Evolutionary conservation across 139 green algal species (phyloP).

Genomic region (Trebouxia sp.): DNA sequence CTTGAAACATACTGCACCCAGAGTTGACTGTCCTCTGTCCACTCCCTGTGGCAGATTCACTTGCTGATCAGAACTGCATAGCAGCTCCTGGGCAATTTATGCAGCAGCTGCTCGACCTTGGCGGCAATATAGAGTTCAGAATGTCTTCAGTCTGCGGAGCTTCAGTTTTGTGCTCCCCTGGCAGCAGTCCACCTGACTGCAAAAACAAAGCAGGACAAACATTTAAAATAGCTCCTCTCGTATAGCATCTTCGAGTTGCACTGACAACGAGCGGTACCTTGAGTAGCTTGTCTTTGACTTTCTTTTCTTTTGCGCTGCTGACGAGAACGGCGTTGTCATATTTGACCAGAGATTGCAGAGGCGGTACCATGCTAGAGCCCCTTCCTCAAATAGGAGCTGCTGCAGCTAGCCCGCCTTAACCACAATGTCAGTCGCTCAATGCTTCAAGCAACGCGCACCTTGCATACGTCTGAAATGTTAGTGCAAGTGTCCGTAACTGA

Average conservation of each 20-base stretch:
- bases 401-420: too few relatives aligned
- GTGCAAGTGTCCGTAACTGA: too few relatives aligned
- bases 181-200: conserved; percentile 47
- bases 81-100: background rate
- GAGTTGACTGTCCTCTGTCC: conserved; percentile 83
- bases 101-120: conserved; percentile 48
- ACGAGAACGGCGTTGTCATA: conserved; percentile 81
- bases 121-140: conserved; percentile 85
- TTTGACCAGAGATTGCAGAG: conserved; percentile 67
- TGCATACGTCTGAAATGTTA: too few relatives aligned
- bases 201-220: background rate
- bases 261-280: too few relatives aligned
- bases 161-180: conserved; percentile 71
- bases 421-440: too few relatives aligned
- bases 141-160: conserved; percentile 86
- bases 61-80: too few relatives aligned
- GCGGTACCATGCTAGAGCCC: conserved; percentile 71
- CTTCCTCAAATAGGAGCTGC: too few relatives aligned
- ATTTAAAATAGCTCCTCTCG: background rate
- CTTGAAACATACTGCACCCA: conserved; percentile 89
- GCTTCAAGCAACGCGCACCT: too few relatives aligned
- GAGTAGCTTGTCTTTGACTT: conserved; percentile 27
- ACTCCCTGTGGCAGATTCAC: conserved; percentile 61
- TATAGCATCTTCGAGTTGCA: too few relatives aligned
- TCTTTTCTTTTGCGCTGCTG: conserved; percentile 66